Evolutionary conservation across 495 filamentous ascomycete species (phyloP).

Genomic region (Tricharina praecox): DNA sequence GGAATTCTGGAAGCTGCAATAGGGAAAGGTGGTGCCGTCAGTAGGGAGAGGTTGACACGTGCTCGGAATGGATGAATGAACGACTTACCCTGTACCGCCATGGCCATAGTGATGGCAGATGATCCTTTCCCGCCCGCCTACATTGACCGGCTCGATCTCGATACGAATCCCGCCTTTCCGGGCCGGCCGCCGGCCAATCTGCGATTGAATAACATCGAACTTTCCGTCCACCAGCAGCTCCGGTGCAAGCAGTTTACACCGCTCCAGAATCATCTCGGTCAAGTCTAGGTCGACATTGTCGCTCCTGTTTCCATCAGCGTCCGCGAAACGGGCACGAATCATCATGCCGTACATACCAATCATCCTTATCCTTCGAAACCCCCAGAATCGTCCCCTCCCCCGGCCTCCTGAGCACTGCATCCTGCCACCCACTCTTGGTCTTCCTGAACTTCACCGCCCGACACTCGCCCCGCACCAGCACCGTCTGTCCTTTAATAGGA

Average conservation of each 20-base stretch:
- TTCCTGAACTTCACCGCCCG: slow-evolving; percentile 6
- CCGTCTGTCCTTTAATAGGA: slow-evolving; percentile 24
- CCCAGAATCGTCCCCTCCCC: slow-evolving; percentile 23
- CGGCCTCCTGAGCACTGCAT: slow-evolving; percentile 19
- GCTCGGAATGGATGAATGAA: background rate
- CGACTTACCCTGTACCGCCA: slow-evolving; percentile 16
- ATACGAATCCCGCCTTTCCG: slow-evolving; percentile 17
- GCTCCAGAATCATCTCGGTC: slow-evolving; percentile 12
- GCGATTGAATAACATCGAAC: slow-evolving; percentile 18
- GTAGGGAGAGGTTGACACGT: background rate
- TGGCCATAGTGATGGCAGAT: slow-evolving; percentile 26
- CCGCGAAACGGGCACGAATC: too few relatives aligned
- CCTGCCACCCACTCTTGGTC: slow-evolving; percentile 16
- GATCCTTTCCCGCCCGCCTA: slow-evolving; percentile 9
- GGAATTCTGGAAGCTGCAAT: slow-evolving; percentile 21
- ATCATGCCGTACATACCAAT: too few relatives aligned
- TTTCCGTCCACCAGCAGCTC: slow-evolving; percentile 22
- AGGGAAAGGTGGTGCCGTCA: background rate
- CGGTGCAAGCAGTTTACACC: slow-evolving; percentile 22
- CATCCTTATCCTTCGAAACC: slow-evolving; percentile 19
- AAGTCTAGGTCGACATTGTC: slow-evolving; percentile 12
- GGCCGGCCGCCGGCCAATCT: slow-evolving; percentile 21
- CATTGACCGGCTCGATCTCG: slow-evolving; percentile 17
- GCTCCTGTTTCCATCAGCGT: slow-evolving; percentile 11
- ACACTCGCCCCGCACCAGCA: slow-evolving; percentile 20